Evolutionary conservation across 805 yeast genomes (phyloP), one percentile per base, ranked within the genome.

Genomic region (Metschnikowia cerradonensis): DNA sequence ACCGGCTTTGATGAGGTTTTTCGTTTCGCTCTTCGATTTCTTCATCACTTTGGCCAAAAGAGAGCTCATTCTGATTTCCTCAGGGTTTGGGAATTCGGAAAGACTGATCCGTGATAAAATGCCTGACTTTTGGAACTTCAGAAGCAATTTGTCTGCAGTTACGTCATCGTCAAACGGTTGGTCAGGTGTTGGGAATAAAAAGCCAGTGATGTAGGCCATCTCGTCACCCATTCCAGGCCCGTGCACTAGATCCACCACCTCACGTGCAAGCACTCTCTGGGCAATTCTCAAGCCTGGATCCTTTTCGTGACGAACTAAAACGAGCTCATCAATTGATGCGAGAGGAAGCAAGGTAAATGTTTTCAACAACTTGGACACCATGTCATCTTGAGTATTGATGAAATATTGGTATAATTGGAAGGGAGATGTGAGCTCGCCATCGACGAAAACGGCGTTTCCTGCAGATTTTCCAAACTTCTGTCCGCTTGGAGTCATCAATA

Each of bases 401-500:
- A 94, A 87, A 63, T 84, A 88, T 61, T 94, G 98, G 65, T 86
- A 94, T 56, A 94, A 68, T 43, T 88, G 86, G 67, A 80, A 94
- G 0, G 96, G 83, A 14, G 88, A 76, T 1, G 97, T 92, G 52
- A 87, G 68, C n/a, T 72, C 66, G 6, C 81, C 75, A 61, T 86
- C 91, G 48, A 94, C 82, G 69, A 94, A 94, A 1, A 94, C 81
- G 0, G 99, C 98, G 72, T 94, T 94, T 0, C 98, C 98, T 2
- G 97, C 97, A 50, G 96, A 87, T 63, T 94, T 94, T 31, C 99
- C 99, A 67, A 94, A 91, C 68, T 94, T 94, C 52, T 84, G 94
- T 6, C 99, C 99, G 10, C 82, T 77, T 0, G 96, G 81, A 0
- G 97, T 89, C 0, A 96, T 88, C 57, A 94, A 72, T 30, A 94